Evolutionary conservation across 73 alveolate species (phyloP), one percentile per base, ranked within the genome.

Genomic region (Stentor coeruleus): DNA sequence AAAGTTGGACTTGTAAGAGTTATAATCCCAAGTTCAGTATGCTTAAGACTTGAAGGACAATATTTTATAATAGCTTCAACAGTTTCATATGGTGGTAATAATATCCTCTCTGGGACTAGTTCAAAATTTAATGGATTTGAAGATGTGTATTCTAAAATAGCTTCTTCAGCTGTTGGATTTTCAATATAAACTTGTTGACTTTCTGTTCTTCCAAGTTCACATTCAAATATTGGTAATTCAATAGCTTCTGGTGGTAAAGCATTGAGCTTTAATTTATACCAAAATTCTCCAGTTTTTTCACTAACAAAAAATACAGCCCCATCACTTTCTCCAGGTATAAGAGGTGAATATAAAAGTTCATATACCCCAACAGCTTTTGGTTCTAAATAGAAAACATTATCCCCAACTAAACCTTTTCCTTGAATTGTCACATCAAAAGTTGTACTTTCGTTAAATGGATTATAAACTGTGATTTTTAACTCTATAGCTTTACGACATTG

Each of bases 221-320:
- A 93, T 75, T 94, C 96, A 30, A 95, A 88, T 39, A 91, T 81
- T 35, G 94, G 97, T 20, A 94, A 85, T 42, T 94, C 90, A 3
- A 91, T 86, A 40, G 93, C 86, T 15, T 98, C 96, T 39, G 92
- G 92, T 39, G 96, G 99, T 81, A 95, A 98, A 35, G 99, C 95
- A 41, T 83, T 84, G 77, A 97, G 88, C 58, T 91, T 92, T 73
- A 97, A 90, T 79, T 95, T 96, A 86, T 97, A 97, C 97, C 98
- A 92, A 86, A 97, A 94, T 83, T 97, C 99, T 2, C 99, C 99
- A 3, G 96, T 92, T 83, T 93, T 94, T 76, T 96, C 99, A 86
- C 95, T 95, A 42, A 95, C 82, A 82, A 97, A 94, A 33, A 96
- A 97, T 76, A 97, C 95, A 0, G 97, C 92, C 59, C 98, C 98